Evolutionary conservation across 2,329 filamentous ascomycete species (phyloP).

Genomic region (Onygenales sp.): DNA sequence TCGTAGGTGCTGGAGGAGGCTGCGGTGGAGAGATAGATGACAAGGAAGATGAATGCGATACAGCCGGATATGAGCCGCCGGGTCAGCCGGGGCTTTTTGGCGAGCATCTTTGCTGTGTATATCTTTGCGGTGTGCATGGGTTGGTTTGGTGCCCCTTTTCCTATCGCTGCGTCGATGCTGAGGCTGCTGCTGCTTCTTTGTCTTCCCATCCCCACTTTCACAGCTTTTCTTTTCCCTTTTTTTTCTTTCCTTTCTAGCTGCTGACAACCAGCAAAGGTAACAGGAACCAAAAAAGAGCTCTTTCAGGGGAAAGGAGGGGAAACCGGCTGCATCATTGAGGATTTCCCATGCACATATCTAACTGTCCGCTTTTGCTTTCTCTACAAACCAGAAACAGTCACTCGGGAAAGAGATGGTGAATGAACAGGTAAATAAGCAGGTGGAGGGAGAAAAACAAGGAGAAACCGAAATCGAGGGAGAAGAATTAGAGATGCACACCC

Average conservation of each 20-base stretch:
- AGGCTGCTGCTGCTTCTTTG: no score
- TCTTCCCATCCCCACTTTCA: no score
- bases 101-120: background rate
- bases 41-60: constrained; percentile 33
- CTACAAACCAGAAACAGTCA: background rate
- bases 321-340: background rate
- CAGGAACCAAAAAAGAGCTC: constrained; percentile 31
- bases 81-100: background rate
- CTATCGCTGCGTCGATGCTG: no score
- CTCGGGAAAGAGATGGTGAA: no score
- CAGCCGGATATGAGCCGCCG: constrained; percentile 23
- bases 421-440: background rate
- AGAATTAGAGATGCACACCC: background rate
- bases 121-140: no score
- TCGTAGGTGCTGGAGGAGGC: constrained; percentile 24
- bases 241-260: background rate
- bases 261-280: background rate
- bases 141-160: no score
- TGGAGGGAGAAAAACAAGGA: background rate
- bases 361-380: constrained; percentile 13
- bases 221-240: background rate
- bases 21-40: constrained; percentile 41
- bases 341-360: constrained; percentile 15
- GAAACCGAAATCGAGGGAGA: background rate
- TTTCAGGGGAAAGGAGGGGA: constrained; percentile 7